Percentiles rank a stretch among this genome's conserved stretches.
These are phyloP conservation scores for Hymenotorrendiella dingleyae DNA, from an alignment of 2,329 filamentous ascomycete genomes.

Conservation along the genomic window DNA sequence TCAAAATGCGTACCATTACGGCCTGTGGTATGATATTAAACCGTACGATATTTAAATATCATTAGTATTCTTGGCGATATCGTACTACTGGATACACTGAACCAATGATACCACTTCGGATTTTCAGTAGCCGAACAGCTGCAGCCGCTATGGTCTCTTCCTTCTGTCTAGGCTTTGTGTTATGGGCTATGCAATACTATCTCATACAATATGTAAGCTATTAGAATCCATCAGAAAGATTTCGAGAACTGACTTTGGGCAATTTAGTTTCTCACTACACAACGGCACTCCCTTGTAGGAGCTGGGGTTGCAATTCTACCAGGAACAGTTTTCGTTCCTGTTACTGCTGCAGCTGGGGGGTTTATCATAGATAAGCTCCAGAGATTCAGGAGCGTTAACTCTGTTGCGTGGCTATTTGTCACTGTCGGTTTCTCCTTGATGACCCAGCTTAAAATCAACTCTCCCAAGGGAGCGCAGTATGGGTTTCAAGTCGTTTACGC, in stretches of 20 bases:
- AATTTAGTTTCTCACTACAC: slow-evolving; percentile 9
- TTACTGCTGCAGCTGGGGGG: slow-evolving; percentile 5
- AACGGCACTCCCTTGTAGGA: slow-evolving; percentile 9
- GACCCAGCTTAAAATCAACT: slow-evolving; percentile 8
- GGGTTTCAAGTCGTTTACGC: slow-evolving; percentile 14
- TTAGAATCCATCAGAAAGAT: not conserved
- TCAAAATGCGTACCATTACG: too few relatives aligned
- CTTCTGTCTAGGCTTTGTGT: slow-evolving; percentile 10
- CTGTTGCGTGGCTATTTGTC: slow-evolving; percentile 2
- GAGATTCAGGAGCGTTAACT: slow-evolving; percentile 8
- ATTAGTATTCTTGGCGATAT: too few relatives aligned
- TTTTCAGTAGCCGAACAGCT: slow-evolving; percentile 38
- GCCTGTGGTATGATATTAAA: too few relatives aligned
- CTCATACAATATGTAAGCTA: slow-evolving; percentile 11
- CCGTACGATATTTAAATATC: too few relatives aligned
- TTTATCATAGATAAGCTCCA: slow-evolving; percentile 9
- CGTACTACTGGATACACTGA: too few relatives aligned
- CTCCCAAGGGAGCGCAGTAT: slow-evolving; percentile 7
- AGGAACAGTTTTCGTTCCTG: slow-evolving; percentile 8
- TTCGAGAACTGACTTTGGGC: too few relatives aligned
- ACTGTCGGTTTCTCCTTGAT: slow-evolving; percentile 9
- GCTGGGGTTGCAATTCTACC: slow-evolving; percentile 9
- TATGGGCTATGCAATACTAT: slow-evolving; percentile 17
- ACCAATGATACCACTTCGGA: slow-evolving; percentile 32
- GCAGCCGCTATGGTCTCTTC: slow-evolving; percentile 33